Base-by-base conservation (phyloP, 192 early-diverging fungal genomes). In the Mortierella hygrophila region DNA sequence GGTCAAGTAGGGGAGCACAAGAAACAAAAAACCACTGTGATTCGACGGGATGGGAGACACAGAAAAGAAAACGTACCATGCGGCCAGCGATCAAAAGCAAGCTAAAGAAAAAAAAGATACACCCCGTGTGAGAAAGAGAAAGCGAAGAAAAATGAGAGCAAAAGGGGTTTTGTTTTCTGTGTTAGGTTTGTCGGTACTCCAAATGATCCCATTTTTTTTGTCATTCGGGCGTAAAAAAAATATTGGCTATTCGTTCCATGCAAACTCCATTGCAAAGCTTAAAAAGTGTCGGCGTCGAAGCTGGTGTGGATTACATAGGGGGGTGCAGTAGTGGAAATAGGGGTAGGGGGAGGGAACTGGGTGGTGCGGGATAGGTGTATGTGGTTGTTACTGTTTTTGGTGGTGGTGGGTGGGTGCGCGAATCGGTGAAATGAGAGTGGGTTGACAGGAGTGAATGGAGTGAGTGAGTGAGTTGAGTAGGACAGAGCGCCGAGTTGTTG, bases 1-100 rank as follows among this genome's bases (percentile, higher is more conserved):
- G 54, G 37, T 37, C 54, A 74, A 29, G 26, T 23, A 73, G 57
- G 44, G 75, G 40, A 52, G n/a, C 46, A 65, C 60, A 65, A 65
- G 32, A 29, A 65, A 32, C 2, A 32, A 35, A 15, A 8, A 29
- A 4, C 3, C 2, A 15, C 29, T 37, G 3, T 74, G 13, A 20
- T 47, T 74, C 40, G 46, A 32, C 6, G 49, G 18, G 20, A 21
- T 18, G 18, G 2, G 18, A 46, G 16, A 70, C 6, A 32, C 15
- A 70, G 3, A 20, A 21, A 37, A 41, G 20, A 47, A 37, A 68
- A 70, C 82, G 21, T 78, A 83, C 82, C 84, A 86, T 86, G 20
- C 84, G 84, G 60, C 84, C 84, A 26, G 84, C 84, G 44, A 86
- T 81, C 74, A 86, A 70, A 15, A 86, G 75, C 44, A 80, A 49